A percentile compares a stretch with the other conserved stretches of the same genome.
Conservation (phyloP, 768 basidiomycete species). For the Lanmaoa rubissima region DNA sequence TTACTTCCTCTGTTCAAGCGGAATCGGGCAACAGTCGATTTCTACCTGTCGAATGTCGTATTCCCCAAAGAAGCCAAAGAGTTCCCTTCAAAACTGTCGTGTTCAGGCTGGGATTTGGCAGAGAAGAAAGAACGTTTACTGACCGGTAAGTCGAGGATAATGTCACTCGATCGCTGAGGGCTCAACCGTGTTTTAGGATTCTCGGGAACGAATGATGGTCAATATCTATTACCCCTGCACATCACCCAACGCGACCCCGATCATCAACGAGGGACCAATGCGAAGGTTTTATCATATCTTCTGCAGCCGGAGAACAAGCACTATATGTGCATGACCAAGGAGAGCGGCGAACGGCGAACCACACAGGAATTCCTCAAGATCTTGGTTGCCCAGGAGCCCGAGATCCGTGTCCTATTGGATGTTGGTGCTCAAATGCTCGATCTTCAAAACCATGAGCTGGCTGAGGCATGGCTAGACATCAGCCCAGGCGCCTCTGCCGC, state of each 20-base stretch:
- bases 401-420: conserved; percentile 49
- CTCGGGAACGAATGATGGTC: conserved; percentile 41
- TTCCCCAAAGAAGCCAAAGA: conserved; percentile 40
- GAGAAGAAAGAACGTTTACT: conserved; percentile 15
- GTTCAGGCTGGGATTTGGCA: conserved; percentile 40
- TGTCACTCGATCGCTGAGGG: accelerated
- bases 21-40: conserved; percentile 34
- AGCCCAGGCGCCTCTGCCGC: conserved; percentile 24
- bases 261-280: conserved; percentile 44
- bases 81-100: conserved; percentile 34
- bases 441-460: conserved; percentile 42
- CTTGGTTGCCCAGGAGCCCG: conserved; percentile 35
- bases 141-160: conserved; percentile 12
- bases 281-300: conserved; percentile 34
- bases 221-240: conserved; percentile 37
- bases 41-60: conserved; percentile 37
- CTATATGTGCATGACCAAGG: conserved; percentile 14
- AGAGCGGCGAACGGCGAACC: conserved; percentile 15
- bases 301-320: conserved; percentile 25
- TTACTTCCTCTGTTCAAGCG: conserved; percentile 30
- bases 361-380: conserved; percentile 24
- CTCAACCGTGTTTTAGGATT: conserved; percentile 25
- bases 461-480: conserved; percentile 38
- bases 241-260: conserved; percentile 31
- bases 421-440: conserved; percentile 60